Percentiles rank a stretch among this genome's conserved stretches.
phyloP scores from a whole-genome alignment of 2,329 filamentous ascomycete genomes.

The Alternaria hordeiaustralica region DNA sequence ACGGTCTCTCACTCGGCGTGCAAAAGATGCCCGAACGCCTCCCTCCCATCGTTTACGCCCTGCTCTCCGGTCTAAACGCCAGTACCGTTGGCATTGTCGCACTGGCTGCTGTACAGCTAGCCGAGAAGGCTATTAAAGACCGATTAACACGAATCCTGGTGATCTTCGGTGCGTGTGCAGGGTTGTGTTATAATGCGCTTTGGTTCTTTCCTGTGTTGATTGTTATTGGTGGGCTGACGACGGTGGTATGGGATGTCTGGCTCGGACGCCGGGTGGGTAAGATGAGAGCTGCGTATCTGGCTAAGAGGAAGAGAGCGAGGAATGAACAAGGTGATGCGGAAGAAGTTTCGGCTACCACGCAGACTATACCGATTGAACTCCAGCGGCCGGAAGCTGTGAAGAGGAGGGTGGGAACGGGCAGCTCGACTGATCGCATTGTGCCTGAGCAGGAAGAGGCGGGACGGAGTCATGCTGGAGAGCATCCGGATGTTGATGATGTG shows the following conservation, averaged over 20 bases:
- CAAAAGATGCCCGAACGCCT: slow-evolving; percentile 65
- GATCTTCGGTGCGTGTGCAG: slow-evolving; percentile 67
- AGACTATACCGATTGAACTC: slow-evolving; percentile 19
- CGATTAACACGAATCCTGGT: slow-evolving; percentile 67
- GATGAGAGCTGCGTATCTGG: slow-evolving; percentile 25
- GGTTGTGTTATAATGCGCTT: slow-evolving; percentile 72
- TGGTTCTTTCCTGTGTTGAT: slow-evolving; percentile 79
- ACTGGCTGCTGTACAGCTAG: slow-evolving; percentile 71
- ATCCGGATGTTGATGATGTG: slow-evolving; percentile 2
- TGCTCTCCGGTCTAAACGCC: slow-evolving; percentile 74
- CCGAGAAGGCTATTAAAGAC: slow-evolving; percentile 72
- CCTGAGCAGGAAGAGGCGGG: slow-evolving; percentile 10
- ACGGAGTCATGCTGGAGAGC: slow-evolving; percentile 7
- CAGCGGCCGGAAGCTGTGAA: slow-evolving; percentile 28
- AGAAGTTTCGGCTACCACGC: slow-evolving; percentile 17
- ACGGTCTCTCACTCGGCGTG: slow-evolving; percentile 69
- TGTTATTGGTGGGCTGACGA: slow-evolving; percentile 59
- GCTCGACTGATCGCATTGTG: slow-evolving; percentile 25
- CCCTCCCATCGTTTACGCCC: slow-evolving; percentile 68
- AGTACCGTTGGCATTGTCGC: slow-evolving; percentile 76
- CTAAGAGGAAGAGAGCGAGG: slow-evolving; percentile 22
- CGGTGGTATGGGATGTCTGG: slow-evolving; percentile 64
- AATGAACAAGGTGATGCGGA: slow-evolving; percentile 29
- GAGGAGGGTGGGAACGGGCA: slow-evolving; percentile 23
- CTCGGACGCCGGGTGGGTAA: slow-evolving; percentile 52